These are phyloP conservation scores for Sugiyamaella smithiae DNA, from an alignment of 805 yeast species.

Conservation along the genomic window DNA sequence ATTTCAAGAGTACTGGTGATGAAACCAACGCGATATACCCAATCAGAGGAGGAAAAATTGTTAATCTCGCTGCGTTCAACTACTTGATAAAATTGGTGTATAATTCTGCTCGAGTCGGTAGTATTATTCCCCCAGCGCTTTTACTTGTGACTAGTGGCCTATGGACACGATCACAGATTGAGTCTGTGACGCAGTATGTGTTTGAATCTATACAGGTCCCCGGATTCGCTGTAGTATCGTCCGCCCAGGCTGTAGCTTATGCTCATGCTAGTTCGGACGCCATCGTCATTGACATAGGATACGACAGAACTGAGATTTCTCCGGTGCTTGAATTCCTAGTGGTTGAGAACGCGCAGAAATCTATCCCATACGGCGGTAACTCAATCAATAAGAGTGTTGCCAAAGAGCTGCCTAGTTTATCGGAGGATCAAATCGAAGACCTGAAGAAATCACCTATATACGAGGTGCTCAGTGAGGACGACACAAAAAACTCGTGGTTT, in stretches of 20 bases:
- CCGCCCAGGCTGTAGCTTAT: constrained; percentile 65
- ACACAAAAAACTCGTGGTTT: constrained; percentile 60
- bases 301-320: constrained; percentile 66
- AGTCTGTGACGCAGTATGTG: constrained; percentile 66
- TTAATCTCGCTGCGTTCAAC: constrained; percentile 66
- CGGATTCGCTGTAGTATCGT: constrained; percentile 68
- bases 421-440: constrained; percentile 59
- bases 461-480: constrained; percentile 69
- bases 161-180: constrained; percentile 70
- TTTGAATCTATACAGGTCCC: constrained; percentile 72
- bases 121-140: constrained; percentile 55
- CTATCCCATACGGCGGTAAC: constrained; percentile 59
- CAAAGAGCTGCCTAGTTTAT: constrained; percentile 56
- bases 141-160: constrained; percentile 60
- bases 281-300: constrained; percentile 78
- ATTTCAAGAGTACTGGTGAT: constrained; percentile 40
- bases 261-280: constrained; percentile 65
- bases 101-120: constrained; percentile 44
- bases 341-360: constrained; percentile 51
- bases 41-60: constrained; percentile 60
- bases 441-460: constrained; percentile 72
- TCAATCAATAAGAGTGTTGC: constrained; percentile 55
- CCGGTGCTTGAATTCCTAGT: constrained; percentile 76
- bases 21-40: constrained; percentile 56
- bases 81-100: constrained; percentile 52